Conservation (phyloP, 768 basidiomycete genomes). For the Pleurotus giganteus region DNA sequence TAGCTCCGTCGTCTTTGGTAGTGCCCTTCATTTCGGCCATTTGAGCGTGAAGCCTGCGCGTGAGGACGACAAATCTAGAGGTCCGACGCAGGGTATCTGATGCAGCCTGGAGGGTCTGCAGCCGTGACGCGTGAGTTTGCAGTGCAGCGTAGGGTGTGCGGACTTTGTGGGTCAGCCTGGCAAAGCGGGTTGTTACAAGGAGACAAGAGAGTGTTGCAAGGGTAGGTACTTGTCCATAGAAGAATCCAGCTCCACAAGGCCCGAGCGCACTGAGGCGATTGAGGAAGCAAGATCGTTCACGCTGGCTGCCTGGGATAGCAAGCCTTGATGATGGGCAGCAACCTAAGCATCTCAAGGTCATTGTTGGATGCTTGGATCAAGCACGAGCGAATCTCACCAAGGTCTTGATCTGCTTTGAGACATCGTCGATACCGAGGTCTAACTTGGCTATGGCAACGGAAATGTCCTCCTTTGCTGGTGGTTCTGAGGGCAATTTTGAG, state of each 20-base stretch:
- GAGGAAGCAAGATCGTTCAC: conserved; percentile 71
- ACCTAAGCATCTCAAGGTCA: conserved; percentile 52
- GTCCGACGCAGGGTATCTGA: conserved; percentile 83
- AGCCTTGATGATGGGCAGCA: conserved; percentile 75
- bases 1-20: not conserved
- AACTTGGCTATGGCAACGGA: conserved; percentile 87
- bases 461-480: conserved; percentile 78
- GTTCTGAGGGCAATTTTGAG: conserved; percentile 39
- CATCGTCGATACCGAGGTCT: conserved; percentile 85
- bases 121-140: conserved; percentile 62
- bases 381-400: conserved; percentile 50
- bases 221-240: conserved; percentile 72
- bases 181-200: conserved; percentile 16
- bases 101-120: conserved; percentile 79
- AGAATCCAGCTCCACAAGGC: conserved; percentile 69
- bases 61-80: conserved; percentile 81
- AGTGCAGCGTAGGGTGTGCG: conserved; percentile 80
- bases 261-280: conserved; percentile 61
- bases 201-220: no score
- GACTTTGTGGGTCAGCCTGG: conserved; percentile 82
- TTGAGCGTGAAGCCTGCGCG: conserved; percentile 79
- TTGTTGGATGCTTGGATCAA: conserved; percentile 13
- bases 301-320: conserved; percentile 79
- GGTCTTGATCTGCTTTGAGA: conserved; percentile 84
- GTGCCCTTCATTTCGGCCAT: conserved; percentile 66